Evolutionary conservation across 768 basidiomycete species (phyloP).

Genomic region (Lactarius indigo): DNA sequence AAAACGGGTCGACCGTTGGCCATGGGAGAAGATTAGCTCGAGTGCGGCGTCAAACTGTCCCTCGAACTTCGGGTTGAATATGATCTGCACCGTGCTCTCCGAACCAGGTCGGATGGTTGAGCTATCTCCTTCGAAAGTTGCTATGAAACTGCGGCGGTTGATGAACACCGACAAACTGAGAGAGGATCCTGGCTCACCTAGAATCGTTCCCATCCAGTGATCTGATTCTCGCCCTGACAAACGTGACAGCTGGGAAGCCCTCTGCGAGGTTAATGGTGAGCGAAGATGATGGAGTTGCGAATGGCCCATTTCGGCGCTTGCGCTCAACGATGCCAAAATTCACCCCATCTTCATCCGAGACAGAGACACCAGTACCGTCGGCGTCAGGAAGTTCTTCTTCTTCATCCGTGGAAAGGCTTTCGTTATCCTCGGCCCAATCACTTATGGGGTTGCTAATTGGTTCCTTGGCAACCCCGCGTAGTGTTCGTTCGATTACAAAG

Average conservation of each 20-base stretch:
- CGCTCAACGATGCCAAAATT: conserved; percentile 53
- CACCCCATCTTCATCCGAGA: conserved; percentile 33
- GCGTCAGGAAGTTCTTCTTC: conserved; percentile 37
- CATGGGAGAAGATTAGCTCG: conserved; percentile 12
- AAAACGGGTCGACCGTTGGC: background rate
- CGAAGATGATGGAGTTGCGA: conserved; percentile 10
- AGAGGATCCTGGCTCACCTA: conserved; percentile 4
- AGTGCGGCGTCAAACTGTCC: conserved; percentile 14
- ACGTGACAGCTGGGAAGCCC: conserved; percentile 9
- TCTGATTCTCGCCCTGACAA: conserved; percentile 16
- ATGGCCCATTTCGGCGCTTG: conserved; percentile 28
- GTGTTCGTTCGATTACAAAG: conserved; percentile 8
- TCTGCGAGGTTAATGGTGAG: conserved; percentile 21
- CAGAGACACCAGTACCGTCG: conserved; percentile 43
- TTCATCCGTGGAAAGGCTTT: conserved; percentile 3
- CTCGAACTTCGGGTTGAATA: conserved; percentile 16
- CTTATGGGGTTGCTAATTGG: background rate
- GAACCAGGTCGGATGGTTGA: conserved; percentile 5
- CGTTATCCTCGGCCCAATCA: background rate
- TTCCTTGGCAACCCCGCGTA: conserved; percentile 5
- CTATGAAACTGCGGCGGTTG: conserved; percentile 6
- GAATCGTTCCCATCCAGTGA: conserved; percentile 5
- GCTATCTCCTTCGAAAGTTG: conserved; percentile 9
- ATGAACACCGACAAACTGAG: background rate
- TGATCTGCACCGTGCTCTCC: conserved; percentile 6